Conservation (phyloP, 2,329 filamentous ascomycete species). For the Emericellopsis cladophorae region DNA sequence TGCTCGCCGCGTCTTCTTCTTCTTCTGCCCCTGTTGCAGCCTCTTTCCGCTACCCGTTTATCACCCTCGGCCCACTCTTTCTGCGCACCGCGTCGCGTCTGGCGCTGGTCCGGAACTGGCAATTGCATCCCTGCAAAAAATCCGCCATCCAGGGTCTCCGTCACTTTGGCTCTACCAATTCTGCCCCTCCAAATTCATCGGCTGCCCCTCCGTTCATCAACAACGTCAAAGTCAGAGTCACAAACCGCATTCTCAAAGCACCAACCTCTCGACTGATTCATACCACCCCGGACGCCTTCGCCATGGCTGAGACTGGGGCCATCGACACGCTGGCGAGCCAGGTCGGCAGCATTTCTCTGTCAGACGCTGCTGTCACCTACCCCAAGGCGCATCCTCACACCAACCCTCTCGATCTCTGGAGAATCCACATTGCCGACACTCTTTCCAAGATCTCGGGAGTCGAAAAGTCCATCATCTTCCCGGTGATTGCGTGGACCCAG, state of each 20-base stretch:
- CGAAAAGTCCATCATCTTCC: slow-evolving; percentile 58
- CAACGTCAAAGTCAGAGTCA: slow-evolving; percentile 1
- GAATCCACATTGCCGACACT: slow-evolving; percentile 60
- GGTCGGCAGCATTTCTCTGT: slow-evolving; percentile 7
- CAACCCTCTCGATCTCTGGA: slow-evolving; percentile 72
- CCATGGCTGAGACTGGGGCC: slow-evolving; percentile 1
- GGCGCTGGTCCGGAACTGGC: neutral
- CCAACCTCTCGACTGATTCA: too few species aligned
- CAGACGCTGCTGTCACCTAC: slow-evolving; percentile 17
- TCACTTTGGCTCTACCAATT: neutral
- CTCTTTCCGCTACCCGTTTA: neutral
- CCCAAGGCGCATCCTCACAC: slow-evolving; percentile 50
- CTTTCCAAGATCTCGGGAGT: slow-evolving; percentile 59
- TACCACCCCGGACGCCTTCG: neutral
- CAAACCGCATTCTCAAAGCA: neutral
- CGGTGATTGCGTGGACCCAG: slow-evolving; percentile 65
- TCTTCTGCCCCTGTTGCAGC: slow-evolving; percentile 1
- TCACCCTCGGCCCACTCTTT: neutral
- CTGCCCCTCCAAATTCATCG: slow-evolving; percentile 3
- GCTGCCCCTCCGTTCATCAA: slow-evolving; percentile 5
- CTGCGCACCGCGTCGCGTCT: neutral
- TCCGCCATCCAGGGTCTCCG: neutral
- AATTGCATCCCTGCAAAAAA: slow-evolving; percentile 1
- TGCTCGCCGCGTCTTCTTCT: neutral
- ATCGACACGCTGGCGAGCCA: slow-evolving; percentile 6